These are phyloP conservation scores for Puccinellia tenuiflora DNA, from an alignment of 176 grass and related monocot genomes.

Conservation along the genomic window DNA sequence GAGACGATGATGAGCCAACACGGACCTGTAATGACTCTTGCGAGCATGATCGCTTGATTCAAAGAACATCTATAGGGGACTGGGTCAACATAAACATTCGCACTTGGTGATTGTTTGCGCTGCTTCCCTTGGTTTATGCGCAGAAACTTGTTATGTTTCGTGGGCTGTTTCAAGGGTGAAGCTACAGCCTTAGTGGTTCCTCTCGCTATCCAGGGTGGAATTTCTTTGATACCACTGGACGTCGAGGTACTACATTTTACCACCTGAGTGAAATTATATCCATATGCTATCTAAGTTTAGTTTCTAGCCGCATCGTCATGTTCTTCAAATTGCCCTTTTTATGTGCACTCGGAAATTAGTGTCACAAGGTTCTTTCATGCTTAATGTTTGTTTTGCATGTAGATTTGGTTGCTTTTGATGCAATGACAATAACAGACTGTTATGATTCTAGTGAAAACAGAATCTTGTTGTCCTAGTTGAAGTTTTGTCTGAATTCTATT, in stretches of 20 bases:
- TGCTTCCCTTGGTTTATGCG: slow-evolving; percentile 39
- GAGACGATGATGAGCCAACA: slow-evolving; percentile 32
- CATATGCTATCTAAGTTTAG: neutral
- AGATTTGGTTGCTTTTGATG: neutral
- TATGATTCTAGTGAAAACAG: neutral
- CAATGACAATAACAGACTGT: neutral
- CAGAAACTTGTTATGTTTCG: slow-evolving; percentile 13
- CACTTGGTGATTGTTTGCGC: neutral
- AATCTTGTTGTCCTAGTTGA: neutral
- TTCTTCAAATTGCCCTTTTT: neutral
- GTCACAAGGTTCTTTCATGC: neutral
- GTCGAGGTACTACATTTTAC: slow-evolving; percentile 54
- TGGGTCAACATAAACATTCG: neutral
- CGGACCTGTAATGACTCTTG: slow-evolving; percentile 70
- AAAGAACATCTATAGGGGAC: slow-evolving; percentile 71
- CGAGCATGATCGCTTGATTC: slow-evolving; percentile 44
- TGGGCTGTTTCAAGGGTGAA: slow-evolving; percentile 44
- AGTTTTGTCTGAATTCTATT: neutral
- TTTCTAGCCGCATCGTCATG: neutral
- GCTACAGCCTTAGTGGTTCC: slow-evolving; percentile 37
- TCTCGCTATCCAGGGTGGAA: slow-evolving; percentile 57
- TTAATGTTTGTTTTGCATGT: neutral
- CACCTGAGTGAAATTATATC: neutral
- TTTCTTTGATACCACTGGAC: slow-evolving; percentile 49
- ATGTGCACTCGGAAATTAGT: neutral